phyloP scores from a whole-genome alignment of 441 rosid species.

The Heliophila coronopifolia region DNA sequence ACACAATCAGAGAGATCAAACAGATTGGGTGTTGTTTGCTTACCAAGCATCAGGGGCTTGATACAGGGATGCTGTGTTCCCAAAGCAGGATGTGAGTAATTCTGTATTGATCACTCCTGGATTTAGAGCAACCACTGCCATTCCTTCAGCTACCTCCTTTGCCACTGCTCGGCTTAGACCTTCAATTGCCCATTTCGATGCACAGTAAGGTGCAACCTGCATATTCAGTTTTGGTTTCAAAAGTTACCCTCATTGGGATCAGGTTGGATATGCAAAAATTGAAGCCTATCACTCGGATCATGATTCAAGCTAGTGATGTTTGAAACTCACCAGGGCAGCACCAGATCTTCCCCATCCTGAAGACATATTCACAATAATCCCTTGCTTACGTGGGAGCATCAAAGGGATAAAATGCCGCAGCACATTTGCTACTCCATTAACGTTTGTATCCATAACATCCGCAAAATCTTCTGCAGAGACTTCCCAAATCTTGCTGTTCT shows the following conservation, averaged over 20 bases:
- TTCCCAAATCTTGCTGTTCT: slow-evolving; percentile 91
- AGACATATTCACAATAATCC: slow-evolving; percentile 81
- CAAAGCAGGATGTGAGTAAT: slow-evolving; percentile 84
- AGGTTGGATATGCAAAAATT: slow-evolving; percentile 3
- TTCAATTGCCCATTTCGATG: slow-evolving; percentile 97
- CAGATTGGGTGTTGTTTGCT: slow-evolving; percentile 21
- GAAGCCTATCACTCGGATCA: too few relatives aligned
- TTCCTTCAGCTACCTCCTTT: slow-evolving; percentile 84
- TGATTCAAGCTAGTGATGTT: neutral
- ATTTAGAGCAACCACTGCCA: slow-evolving; percentile 81
- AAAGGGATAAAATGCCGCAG: slow-evolving; percentile 85
- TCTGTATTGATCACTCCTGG: slow-evolving; percentile 97
- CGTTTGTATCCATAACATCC: slow-evolving; percentile 76
- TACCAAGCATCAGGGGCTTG: slow-evolving; percentile 93
- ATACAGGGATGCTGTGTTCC: slow-evolving; percentile 64
- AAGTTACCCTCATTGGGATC: slow-evolving; percentile 8
- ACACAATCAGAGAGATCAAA: neutral
- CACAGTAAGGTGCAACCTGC: slow-evolving; percentile 97
- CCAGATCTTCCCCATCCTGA: slow-evolving; percentile 99
- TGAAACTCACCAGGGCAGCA: slow-evolving; percentile 73
- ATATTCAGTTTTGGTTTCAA: slow-evolving; percentile 3
- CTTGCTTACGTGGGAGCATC: slow-evolving; percentile 72
- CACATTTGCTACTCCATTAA: slow-evolving; percentile 76
- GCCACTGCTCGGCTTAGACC: slow-evolving; percentile 92
- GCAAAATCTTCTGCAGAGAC: slow-evolving; percentile 87